Base-by-base conservation (phyloP, 2,329 filamentous ascomycete genomes). In the Leptographium procerum region DNA sequence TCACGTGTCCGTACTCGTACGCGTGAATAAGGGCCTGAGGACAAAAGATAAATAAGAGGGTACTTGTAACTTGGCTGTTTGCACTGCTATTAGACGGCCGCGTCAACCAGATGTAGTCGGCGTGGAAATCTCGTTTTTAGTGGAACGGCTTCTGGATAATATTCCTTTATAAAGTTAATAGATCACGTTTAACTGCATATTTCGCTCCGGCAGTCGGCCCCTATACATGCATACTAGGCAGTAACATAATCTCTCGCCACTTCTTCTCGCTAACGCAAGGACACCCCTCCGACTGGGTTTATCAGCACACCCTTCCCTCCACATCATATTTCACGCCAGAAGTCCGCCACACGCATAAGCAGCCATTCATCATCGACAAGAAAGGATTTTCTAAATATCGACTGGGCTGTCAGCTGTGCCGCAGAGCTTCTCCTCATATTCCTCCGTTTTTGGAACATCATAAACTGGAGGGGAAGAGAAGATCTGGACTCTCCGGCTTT, bases 331-430 rank as follows among this genome's bases (percentile, higher is more conserved):
- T 52, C 29, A 19, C 16, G 51, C 33, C 51, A 22, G 19, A 16
- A 24, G 22, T 9, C 19, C 33, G 34, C 33, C 52, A 16, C 16
- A 54, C 29, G 43, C 36, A 33, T 19, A 33, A 22, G 54, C 34
- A 40, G 53, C 55, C 56, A 47, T 40, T 29, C 51, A 57, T 36
- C 52, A 40, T 24, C 57, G 50, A n/a, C 43, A 52, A 13, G 36
- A 26, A 59, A 52, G n/a, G 13, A 26, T 13, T 16, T 34, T 3
- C 34, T 48, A 50, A 29, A 53, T 28, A 24, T 19, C 24, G n/a
- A 24, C 34, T 28, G 52, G 34, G 31, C 52, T 24, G 34, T 40
- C 31, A 13, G 33, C 22, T 55, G 26, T 7, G 24, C 31, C 47
- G 48, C 55, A 10, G 29, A 28, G 29, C 29, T 51, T n/a, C 31